Evolutionary conservation across 768 basidiomycete genomes (phyloP), one percentile per base, ranked within the genome.

Genomic region (Chalciporus sphaerocephalus): DNA sequence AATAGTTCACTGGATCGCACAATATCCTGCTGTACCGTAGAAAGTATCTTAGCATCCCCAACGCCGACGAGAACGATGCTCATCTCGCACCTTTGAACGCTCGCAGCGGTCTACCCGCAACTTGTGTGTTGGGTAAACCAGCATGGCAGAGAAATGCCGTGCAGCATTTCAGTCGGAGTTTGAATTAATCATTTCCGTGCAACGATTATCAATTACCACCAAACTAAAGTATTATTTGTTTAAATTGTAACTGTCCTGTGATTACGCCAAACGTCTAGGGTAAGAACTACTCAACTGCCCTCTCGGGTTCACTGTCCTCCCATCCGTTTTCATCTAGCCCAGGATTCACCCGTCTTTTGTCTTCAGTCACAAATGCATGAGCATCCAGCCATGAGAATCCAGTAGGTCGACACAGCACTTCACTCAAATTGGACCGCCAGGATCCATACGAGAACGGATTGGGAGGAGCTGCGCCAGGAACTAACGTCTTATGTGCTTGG

Each of bases 361-460:
- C 92, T 61, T 85, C 80, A 36, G 80, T 83, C 42, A 76, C 81
- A 23, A 77, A 57, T 17, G 66, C 83, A 24, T 66, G 60, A 5
- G 78, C 76, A 55, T 89, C 73, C 21, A 94, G 62, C 90, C 90
- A 96, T 35, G 88, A 86, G 55, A 75, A 83, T 15, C 88, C 87
- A 24, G 75, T 70, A 0, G 93, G 90, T 28, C 92, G 72, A 67
- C 92, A 94, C 35, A 95, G 67, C 33, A 91, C 76, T 44, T 85
- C 81, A 22, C 78, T 64, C 39, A 92, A 58, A 66, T 97, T 97
- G 46, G 77, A 69, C 52, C 79, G 70, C 80, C 83, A 87, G 33
- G 69, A 82, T 30, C 85, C 82, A 60, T 88, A 86, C 34, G 87
- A 84, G 66, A 94, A 97, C 17, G 92, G 91, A 59, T 95, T 97